Base-by-base conservation (phyloP, 2,329 filamentous ascomycete genomes). In the Talaromyces sp. region DNA sequence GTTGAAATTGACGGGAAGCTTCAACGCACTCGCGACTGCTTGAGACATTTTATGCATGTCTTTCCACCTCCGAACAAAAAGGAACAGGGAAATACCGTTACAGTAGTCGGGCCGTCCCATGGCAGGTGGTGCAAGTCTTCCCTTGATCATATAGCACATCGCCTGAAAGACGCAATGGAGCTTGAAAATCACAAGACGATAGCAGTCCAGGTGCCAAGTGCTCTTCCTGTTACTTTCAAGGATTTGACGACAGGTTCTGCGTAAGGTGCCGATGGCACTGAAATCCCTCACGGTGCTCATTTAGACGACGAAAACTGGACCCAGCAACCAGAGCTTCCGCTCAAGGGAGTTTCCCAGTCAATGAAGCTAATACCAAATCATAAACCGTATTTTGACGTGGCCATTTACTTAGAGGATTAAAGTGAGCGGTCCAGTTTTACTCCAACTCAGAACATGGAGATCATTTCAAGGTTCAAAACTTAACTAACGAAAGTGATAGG, bases 1-100 rank as follows among this genome's bases (percentile, higher is more conserved):
- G 69, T 72, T 3, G 66, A 69, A 52, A 68, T 73, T 12, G 63
- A 65, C 21, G 71, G 70, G 8, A 66, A 61, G n/a, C 59, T 72
- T 2, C 66, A 72, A 57, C 66, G 62, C 27, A 62, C 29, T 14
- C 21, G 38, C 2, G 50, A 55, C 11, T 58, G 58, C 9, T 10
- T 62, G 31, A 62, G 51, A 29, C 57, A 54, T n/a, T 27, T 43
- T 11, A 29, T 57, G 7, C 35, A 55, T 2, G 32, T 43, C 17
- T 62, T 62, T 24, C 61, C 61, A 3, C 35, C 43, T 9, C 54
- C 58, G 14, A 19, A 35, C 21, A 51, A 46, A 8, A 38, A 55
- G 35, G 41, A 57, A 17, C 48, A 51, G n/a, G 48, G 48, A 7
- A n/a, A 7, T 51, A 8, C 19, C 6, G n/a, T 26, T 17, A 51